Evolutionary conservation across 495 filamentous ascomycete genomes (phyloP), one percentile per base, ranked within the genome.

Genomic region (Hyaloscypha variabilis): DNA sequence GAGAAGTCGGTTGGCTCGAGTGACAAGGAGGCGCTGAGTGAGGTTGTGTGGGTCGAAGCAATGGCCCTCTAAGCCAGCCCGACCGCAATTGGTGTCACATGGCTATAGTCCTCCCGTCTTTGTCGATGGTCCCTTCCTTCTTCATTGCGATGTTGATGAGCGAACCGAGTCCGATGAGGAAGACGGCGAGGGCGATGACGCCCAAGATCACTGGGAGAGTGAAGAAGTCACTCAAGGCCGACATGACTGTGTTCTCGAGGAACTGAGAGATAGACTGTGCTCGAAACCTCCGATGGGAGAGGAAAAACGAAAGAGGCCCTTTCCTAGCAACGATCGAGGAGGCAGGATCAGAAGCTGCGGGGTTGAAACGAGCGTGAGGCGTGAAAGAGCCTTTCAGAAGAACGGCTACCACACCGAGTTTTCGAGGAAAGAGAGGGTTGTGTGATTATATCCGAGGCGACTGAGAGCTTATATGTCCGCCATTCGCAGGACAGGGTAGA

Each of bases 161-260:
- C 8, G 54, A 4, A 5, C 5, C 28, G 24, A 57, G 24, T 31
- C 54, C 54, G 54, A 57, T 31, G 25, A 57, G 19, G 29, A 57
- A 57, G 28, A 57, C 1, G 29, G 28, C 28, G 5, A 26, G 3
- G 8, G n/a, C 26, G 17, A 57, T 6, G 29, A 31, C 6, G 24
- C 25, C 54, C 29, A 57, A 19, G n/a, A 31, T 31, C 6, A 57
- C 29, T 1, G 54, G 54, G 19, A 57, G 54, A n/a, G 25, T 57
- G 54, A 57, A 57, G 54, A 57, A 57, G 54, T 57, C 54, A 24
- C 14, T 24, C 25, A 53, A 53, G 24, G 51, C 51, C 2, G 13
- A 24, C 26, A 53, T 28, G 51, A 21, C 25, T 53, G 51, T 11
- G 21, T 6, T 24, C 51, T 53, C 3, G 10, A 25, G 25, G 51